Base-by-base conservation (phyloP, 1,139 yeast species). In the Geotrichum fermentans region DNA sequence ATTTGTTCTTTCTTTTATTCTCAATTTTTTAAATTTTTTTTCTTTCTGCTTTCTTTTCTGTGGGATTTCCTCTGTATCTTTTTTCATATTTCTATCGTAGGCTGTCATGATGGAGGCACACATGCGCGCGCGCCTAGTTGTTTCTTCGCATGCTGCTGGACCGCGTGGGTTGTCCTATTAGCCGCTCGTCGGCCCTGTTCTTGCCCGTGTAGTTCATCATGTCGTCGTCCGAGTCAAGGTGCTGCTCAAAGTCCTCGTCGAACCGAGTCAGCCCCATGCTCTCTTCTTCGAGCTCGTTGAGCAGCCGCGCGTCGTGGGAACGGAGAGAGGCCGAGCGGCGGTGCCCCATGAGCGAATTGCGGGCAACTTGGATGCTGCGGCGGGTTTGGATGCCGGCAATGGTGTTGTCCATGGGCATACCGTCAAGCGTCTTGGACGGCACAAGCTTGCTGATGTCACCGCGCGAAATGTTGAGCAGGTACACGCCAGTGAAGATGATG, bases 401-500 rank as follows among this genome's bases (percentile, higher is more conserved):
- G 7, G 92, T 92, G 53, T 83, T 83, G 63, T 87, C 95, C 74
- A 88, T 71, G 35, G 96, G 96, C 66, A 78, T 85, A 72, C 71
- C 89, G 66, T 66, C 88, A 69, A 74, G 76, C 58, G 73, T 85
- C 61, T 74, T 82, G 72, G 70, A 63, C n/a, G 82, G 73, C 47
- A 72, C 44, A 40, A 67, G 53, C 28, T 65, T 62, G 41, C 77
- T 79, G 43, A 77, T 79, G 49, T 78, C 76, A 49, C 77, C 82
- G 58, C 83, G 79, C 2, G 94, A 79, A 44, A 88, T 79, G 67
- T 89, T 89, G 61, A 88, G 75, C 52, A 88, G 73, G 62, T 83
- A 88, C 20, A 88, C 96, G 28, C 96, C 96, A 52, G 88, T 77
- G 68, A 88, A 89, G 52, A 89, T 88, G 61, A 87, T 85, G 56